Evolutionary conservation across 345 rosid species (phyloP), one percentile per base, ranked within the genome.

Genomic region (Camelina laxa): DNA sequence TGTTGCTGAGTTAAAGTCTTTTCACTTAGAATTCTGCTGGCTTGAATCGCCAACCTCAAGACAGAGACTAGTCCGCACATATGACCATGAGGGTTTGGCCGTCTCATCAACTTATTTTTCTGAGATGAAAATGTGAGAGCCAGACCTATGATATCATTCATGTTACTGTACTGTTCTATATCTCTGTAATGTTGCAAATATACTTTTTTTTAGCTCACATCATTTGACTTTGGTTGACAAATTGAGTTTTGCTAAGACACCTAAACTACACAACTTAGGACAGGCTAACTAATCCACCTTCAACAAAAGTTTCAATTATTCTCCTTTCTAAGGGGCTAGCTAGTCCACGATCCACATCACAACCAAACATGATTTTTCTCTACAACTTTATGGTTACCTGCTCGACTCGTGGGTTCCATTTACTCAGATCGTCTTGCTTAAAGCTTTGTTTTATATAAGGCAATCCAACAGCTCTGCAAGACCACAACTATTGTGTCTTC

Each of bases 11-110:
- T 80, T 86, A 5, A 87, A 79, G 82, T 85, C 96, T 1, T 94
- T 94, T 72, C 98, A 91, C 77, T 77, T 91, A 69, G 96, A 91
- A 69, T 90, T 94, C 65, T 87, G 97, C 73, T 91, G 96, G 98
- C 84, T 88, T 10, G 95, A 91, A 76, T 70, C 88, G 2, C 78
- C 92, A 0, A 81, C 80, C 21, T 86, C 82, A 83, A 85, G 97
- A 79, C 96, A 90, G 68, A 86, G 91, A 74, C 91, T 91, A 9
- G 80, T 91, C 47, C 84, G 96, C 51, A 94, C 97, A 9, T 94
- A 78, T 14, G 98, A 90, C 75, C 81, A 82, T 9, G 92, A 91
- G 75, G 98, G 98, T 65, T 50, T 90, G 79, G 93, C 88, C 19
- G 96, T 94, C 12, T 94, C 98, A 6, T 87, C 97, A 2, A 91